These are phyloP conservation scores for Osmanthus fragrans DNA, from an alignment of 257 asterid genomes.

Conservation along the genomic window DNA sequence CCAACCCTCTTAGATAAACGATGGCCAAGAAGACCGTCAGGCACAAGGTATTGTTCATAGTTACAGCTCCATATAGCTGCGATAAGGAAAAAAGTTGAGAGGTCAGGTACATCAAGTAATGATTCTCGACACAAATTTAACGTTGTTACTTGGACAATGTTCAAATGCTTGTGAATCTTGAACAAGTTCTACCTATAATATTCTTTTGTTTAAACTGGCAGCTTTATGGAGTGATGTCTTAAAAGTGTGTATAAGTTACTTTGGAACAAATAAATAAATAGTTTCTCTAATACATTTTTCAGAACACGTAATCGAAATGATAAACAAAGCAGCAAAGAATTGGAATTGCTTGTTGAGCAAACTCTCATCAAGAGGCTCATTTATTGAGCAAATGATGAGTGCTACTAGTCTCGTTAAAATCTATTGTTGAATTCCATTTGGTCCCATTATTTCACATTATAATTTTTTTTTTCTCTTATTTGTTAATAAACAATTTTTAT, in stretches of 20 bases:
- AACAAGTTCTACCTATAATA: neutral
- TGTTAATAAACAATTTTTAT: no score
- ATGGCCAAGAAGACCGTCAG: slow-evolving; percentile 84
- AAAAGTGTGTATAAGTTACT: neutral
- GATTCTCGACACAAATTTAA: neutral
- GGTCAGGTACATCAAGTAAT: neutral
- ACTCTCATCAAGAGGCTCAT: no score
- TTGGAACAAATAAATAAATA: neutral
- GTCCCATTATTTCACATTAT: no score
- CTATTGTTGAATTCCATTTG: no score
- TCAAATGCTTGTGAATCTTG: neutral
- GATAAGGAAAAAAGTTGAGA: neutral
- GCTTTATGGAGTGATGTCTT: neutral
- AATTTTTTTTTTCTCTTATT: no score
- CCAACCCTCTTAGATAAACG: slow-evolving; percentile 69
- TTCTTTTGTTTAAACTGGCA: neutral
- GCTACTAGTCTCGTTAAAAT: no score
- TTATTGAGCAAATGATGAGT: no score
- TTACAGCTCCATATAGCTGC: slow-evolving; percentile 88
- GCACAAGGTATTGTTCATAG: slow-evolving; percentile 87
- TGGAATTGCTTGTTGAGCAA: no score
- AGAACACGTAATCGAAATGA: neutral
- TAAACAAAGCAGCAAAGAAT: neutral
- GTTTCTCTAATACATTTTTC: neutral
- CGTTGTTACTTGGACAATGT: neutral